Base-by-base conservation (phyloP, 2,329 filamentous ascomycete genomes). In the Phialophora macrospora region DNA sequence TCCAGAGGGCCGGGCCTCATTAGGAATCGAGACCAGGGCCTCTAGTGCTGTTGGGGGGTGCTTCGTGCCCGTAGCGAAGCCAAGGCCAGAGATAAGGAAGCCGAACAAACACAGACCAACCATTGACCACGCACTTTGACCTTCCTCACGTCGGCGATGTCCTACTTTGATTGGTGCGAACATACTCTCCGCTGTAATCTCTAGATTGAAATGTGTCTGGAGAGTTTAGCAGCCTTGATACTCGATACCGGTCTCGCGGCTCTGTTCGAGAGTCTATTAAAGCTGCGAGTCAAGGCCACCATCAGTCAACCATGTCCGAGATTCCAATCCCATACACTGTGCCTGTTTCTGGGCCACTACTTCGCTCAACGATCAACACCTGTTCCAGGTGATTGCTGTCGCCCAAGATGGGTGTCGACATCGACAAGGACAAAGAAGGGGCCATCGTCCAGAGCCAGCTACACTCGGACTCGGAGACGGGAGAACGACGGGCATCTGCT, bases 101-200 rank as follows among this genome's bases (percentile, higher is more conserved):
- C 44, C 44, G 44, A 20, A 3, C 55, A 24, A 41, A 20, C 2
- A 20, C 55, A 41, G n/a, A 41, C 41, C 41, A 38, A 41, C 55
- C 55, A 57, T 57, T 57, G 7, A 57, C 8, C 22, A 57, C 55
- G n/a, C 55, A 32, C 55, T 57, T 57, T 57, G 55, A 41, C 55
- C 55, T 57, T 11, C 55, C 55, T 30, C 55, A 57, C 30, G 24
- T 57, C 55, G 55, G 55, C 30, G 55, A 57, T 30, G 9, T 57
- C 30, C 1, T 30, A 41, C 17, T 28, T 38, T 32, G n/a, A 57
- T 57, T 57, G 55, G 55, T n/a, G 55, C 20, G 34, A 30, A 41
- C 1, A n/a, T 57, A 17, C 44, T 20, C 6, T 4, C 44, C 7
- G 44, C 20, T 4, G 44, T 48, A 48, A 48, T 48, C 44, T 48